Conservation (phyloP, 2,329 filamentous ascomycete genomes). For the Fonsecaea erecta region DNA sequence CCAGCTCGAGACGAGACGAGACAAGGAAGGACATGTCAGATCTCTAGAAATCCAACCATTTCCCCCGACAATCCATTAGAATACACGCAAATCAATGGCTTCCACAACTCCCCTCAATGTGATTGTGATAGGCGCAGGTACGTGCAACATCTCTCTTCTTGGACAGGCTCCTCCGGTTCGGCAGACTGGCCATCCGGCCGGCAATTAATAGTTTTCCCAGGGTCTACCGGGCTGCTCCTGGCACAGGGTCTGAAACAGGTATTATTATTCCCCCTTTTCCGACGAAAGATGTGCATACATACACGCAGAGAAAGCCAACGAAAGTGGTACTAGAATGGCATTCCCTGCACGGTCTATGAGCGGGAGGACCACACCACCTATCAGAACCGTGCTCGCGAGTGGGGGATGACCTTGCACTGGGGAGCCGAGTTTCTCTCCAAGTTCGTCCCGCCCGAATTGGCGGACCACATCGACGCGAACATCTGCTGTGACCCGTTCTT, state of each 20-base stretch:
- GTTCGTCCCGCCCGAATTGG: constrained; percentile 19
- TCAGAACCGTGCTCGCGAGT: constrained; percentile 21
- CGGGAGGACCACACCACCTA: constrained; percentile 18
- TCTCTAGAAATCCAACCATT: neutral
- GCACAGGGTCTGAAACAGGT: constrained; percentile 30
- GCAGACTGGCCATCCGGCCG: too few species aligned
- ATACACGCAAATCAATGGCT: neutral
- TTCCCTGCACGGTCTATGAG: constrained; percentile 20
- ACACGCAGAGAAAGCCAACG: neutral
- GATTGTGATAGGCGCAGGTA: neutral
- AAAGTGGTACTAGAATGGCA: constrained; percentile 14
- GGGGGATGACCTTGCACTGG: constrained; percentile 28
- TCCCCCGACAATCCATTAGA: neutral
- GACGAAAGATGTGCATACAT: too few species aligned
- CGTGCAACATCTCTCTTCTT: neutral
- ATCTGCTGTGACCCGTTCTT: constrained; percentile 22
- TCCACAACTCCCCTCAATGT: neutral
- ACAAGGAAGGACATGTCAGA: neutral
- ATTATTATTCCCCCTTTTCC: neutral
- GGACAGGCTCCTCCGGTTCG: neutral
- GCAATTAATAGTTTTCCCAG: neutral
- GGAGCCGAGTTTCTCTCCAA: constrained; percentile 13
- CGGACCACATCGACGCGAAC: constrained; percentile 8
- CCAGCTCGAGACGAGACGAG: neutral
- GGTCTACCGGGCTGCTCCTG: constrained; percentile 24